These are phyloP conservation scores for Podila horticola DNA, from an alignment of 192 early-diverging fungal genomes.

Conservation along the genomic window DNA sequence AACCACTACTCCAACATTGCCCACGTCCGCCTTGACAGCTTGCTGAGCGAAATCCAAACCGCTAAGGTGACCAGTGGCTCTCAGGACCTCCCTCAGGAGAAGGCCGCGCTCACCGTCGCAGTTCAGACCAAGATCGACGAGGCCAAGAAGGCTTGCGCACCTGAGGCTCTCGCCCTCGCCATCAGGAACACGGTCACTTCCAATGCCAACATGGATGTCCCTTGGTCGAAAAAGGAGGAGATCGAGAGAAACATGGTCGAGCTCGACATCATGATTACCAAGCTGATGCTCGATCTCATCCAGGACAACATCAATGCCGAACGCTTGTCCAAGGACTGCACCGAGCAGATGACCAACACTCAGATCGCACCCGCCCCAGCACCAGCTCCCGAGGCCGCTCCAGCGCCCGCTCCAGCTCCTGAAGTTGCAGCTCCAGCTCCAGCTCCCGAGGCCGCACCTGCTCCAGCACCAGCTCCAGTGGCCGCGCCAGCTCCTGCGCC, in stretches of 20 bases:
- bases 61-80: slow-evolving; percentile 28
- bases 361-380: slow-evolving; percentile 15
- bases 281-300: slow-evolving; percentile 16
- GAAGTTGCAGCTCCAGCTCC: not conserved
- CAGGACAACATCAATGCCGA: slow-evolving; percentile 22
- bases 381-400: not conserved
- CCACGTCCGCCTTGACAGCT: slow-evolving; percentile 5
- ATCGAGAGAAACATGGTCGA: slow-evolving; percentile 20
- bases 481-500: not conserved
- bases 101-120: not conserved
- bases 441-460: not conserved
- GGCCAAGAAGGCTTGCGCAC: not conserved
- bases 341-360: slow-evolving; percentile 45
- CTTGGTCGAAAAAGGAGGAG: slow-evolving; percentile 28
- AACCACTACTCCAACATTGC: slow-evolving; percentile 14
- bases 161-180: not conserved
- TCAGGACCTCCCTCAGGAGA: slow-evolving; percentile 22
- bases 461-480: not conserved
- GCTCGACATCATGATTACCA: slow-evolving; percentile 14
- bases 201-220: slow-evolving; percentile 11
- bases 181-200: slow-evolving; percentile 5
- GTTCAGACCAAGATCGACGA: slow-evolving; percentile 25
- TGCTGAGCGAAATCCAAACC: slow-evolving; percentile 4
- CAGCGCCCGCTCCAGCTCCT: not conserved
- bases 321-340: slow-evolving; percentile 39